Evolutionary conservation across 352 stramenopile species (phyloP), one percentile per base, ranked within the genome.

Genomic region (Globisporangium lucens): DNA sequence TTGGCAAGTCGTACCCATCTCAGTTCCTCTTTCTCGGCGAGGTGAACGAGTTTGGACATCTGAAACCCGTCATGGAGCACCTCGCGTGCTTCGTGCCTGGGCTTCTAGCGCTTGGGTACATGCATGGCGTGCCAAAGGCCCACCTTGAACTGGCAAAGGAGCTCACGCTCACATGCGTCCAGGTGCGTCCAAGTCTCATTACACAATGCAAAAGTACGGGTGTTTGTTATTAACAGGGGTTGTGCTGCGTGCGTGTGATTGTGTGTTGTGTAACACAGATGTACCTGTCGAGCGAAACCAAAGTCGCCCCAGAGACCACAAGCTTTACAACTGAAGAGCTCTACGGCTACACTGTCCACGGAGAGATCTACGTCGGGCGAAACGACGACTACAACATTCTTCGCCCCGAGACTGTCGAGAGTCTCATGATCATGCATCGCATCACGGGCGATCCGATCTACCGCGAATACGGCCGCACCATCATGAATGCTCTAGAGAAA

Each of bases 381-480:
- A 49, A 30, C 1, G 57, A 94, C 52, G 80, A 89, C 47, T 85
- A 76, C 58, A 91, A 97, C 57, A 70, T 83, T 27, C 72, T 98
- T 7, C 87, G 91, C 17, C 90, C 92, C 0, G 93, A 98, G 74
- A 95, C 83, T 1, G 79, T 97, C 29, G 93, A 98, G 72, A 96
- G 83, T 35, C 70, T 98, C 7, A 95, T 97, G 78, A 73, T 97
- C 15, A 64, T 98, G 12, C 89, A 97, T 66, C 85, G 90, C 27
- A 75, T 92, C n/a, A 98, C 91, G 9, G 75, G 79, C 2, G 77
- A 98, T 41, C 74, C 82, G 36, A 82, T 80, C 51, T 98, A 97
- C 61, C 80, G 83, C 24, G 79, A 90, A 13, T 79, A 90, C 67
- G 92, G 87, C 0, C 89, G 87, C 33, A 61, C 70, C 3, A 96